A percentile compares a stretch with the other conserved stretches of the same genome.
Conservation (phyloP, 371 early-diverging fungal species). For the Mortierella sp. region DNA sequence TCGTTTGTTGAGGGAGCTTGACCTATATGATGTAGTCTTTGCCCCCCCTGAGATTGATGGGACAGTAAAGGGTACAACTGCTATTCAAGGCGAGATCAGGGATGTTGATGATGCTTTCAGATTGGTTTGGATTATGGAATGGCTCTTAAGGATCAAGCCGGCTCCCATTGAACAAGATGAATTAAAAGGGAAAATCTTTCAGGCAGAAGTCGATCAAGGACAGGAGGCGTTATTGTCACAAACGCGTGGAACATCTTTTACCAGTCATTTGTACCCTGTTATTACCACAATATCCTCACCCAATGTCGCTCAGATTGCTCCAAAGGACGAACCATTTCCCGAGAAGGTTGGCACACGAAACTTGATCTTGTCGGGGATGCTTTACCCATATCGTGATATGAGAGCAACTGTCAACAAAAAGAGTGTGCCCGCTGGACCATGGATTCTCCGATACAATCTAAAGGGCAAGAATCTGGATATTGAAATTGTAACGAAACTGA, state of each 20-base stretch:
- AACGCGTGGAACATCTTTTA: slow-evolving; percentile 14
- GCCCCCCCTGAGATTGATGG: slow-evolving; percentile 59
- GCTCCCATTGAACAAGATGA: slow-evolving; percentile 8
- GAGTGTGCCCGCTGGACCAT: slow-evolving; percentile 36
- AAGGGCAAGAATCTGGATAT: slow-evolving; percentile 60
- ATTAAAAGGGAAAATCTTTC: slow-evolving; percentile 19
- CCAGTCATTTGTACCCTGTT: slow-evolving; percentile 30
- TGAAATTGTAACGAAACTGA: slow-evolving; percentile 60
- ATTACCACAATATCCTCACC: slow-evolving; percentile 22
- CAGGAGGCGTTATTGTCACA: slow-evolving; percentile 34
- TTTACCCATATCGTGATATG: slow-evolving; percentile 53
- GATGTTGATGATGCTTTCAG: slow-evolving; percentile 57
- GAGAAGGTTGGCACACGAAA: slow-evolving; percentile 49
- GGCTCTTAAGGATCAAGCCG: slow-evolving; percentile 55
- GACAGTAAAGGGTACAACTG: slow-evolving; percentile 32
- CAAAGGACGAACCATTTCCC: slow-evolving; percentile 53
- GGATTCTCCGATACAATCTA: slow-evolving; percentile 54
- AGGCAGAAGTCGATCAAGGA: slow-evolving; percentile 35
- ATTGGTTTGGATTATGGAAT: slow-evolving; percentile 62
- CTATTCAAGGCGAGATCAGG: slow-evolving; percentile 45
- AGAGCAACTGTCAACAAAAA: slow-evolving; percentile 40
- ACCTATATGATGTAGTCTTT: slow-evolving; percentile 71
- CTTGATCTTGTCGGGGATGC: slow-evolving; percentile 54
- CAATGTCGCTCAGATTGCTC: slow-evolving; percentile 17
- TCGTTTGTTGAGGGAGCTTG: slow-evolving; percentile 62